Evolutionary conservation across 768 basidiomycete species (phyloP), one percentile per base, ranked within the genome.

Genomic region (Kwoniella bestiolae): DNA sequence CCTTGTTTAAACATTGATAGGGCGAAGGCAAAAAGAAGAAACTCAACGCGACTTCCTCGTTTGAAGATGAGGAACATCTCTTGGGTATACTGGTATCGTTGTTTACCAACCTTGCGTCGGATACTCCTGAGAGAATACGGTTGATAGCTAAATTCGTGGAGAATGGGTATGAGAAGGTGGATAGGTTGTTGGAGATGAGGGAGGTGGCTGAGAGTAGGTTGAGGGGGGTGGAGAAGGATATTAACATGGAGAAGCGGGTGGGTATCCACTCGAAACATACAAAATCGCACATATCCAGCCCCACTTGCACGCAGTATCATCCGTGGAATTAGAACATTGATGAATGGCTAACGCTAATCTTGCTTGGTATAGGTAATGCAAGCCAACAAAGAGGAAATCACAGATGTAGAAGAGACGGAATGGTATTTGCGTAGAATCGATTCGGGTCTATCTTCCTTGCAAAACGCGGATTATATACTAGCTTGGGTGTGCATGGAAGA

Each of bases 401-500:
- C 82, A 1, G 76, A 84, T 16, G 90, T 89, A 32, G 86, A 89
- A 65, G 88, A 90, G 71, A 89, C 91, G 31, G 69, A 85, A 18
- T 90, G 88, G 84, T 97, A 98, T 83, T 83, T 96, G n/a, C 87
- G 89, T 32, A 86, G 90, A 60, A 82, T 98, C 35, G 93, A 96
- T 63, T 88, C 88, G 2, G 96, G 96, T 0, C 81, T 96, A 47
- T 93, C 91, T 76, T 90, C 89, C 1, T 81, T 98, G 7, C 95
- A 98, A 75, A 92, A 89, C 18, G 86, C 92, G 44, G 95, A 98
- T 80, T 97, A 94, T 72, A 90, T 97, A 65, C 82, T 97, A 41
- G 93, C 91, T 5, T 99, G 96, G 96, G 82, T 97, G 28, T 86
- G 88, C 60, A 94, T 97, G 94, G 96, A 99, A 82, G 95, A 98